These are phyloP conservation scores for Colletotrichum sp. DNA, from an alignment of 2,329 filamentous ascomycete species.

Conservation along the genomic window DNA sequence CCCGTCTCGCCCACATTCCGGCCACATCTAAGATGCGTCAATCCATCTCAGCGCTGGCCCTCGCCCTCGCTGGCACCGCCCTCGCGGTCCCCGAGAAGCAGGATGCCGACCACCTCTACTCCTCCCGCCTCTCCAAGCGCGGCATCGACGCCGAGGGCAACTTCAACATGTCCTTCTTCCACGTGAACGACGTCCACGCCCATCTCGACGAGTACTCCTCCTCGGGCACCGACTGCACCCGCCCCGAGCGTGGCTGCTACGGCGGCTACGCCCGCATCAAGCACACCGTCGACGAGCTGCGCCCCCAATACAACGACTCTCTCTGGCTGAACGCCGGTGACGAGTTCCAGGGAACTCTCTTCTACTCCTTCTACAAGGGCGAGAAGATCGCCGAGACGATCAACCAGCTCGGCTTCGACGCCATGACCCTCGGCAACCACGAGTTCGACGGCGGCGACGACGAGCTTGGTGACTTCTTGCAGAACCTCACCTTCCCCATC, in stretches of 20 bases:
- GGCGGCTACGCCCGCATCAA: slow-evolving; percentile 71
- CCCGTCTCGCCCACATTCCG: background rate
- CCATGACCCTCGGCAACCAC: slow-evolving; percentile 72
- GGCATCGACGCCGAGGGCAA: slow-evolving; percentile 53
- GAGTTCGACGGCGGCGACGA: slow-evolving; percentile 72
- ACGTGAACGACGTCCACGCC: slow-evolving; percentile 73
- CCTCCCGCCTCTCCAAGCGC: slow-evolving; percentile 53
- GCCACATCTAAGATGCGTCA: background rate
- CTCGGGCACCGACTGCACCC: slow-evolving; percentile 66
- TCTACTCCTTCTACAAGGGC: slow-evolving; percentile 69
- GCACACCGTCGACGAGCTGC: slow-evolving; percentile 60
- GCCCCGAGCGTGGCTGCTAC: slow-evolving; percentile 61
- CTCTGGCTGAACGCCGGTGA: slow-evolving; percentile 71
- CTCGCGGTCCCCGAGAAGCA: slow-evolving; percentile 30
- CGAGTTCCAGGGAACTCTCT: slow-evolving; percentile 72
- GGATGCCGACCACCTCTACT: slow-evolving; percentile 54
- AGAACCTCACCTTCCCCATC: slow-evolving; percentile 69
- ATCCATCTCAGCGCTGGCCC: slow-evolving; percentile 9
- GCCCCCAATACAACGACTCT: slow-evolving; percentile 62
- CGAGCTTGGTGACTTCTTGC: slow-evolving; percentile 63
- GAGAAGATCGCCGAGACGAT: slow-evolving; percentile 72
- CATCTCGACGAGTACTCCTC: slow-evolving; percentile 68
- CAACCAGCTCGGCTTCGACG: slow-evolving; percentile 70
- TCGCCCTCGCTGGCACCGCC: slow-evolving; percentile 29
- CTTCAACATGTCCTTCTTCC: slow-evolving; percentile 69